phyloP scores from a whole-genome alignment of 2,329 filamentous ascomycete species.

The Colletotrichum gloeosporioides region DNA sequence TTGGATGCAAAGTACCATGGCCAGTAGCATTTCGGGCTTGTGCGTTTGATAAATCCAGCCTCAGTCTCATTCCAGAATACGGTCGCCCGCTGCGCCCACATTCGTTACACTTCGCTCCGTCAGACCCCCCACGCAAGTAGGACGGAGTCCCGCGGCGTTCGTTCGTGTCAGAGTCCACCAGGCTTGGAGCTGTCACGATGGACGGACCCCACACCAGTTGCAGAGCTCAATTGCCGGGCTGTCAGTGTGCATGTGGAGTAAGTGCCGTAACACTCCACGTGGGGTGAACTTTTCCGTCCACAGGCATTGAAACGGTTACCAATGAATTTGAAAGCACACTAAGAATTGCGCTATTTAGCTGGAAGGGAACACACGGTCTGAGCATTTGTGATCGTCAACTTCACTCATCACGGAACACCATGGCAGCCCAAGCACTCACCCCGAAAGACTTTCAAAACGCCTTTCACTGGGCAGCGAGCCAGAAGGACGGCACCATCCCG shows the following conservation, averaged over 20 bases:
- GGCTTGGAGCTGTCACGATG: neutral
- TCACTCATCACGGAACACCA: neutral
- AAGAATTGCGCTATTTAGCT: neutral
- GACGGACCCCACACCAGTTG: neutral
- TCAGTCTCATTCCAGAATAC: neutral
- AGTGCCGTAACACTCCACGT: neutral
- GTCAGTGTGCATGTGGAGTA: neutral
- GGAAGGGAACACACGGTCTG: neutral
- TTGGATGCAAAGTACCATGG: neutral
- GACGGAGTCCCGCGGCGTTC: neutral
- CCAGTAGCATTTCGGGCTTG: neutral
- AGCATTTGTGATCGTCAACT: neutral
- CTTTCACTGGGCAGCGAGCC: conserved; percentile 66
- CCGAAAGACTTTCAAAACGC: conserved; percentile 51
- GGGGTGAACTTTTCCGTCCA: neutral
- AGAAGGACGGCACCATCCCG: conserved; percentile 59
- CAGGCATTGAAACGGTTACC: neutral
- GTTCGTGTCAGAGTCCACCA: neutral
- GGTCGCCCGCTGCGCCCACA: neutral
- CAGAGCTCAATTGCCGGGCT: neutral
- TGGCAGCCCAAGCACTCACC: neutral
- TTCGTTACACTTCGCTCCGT: neutral
- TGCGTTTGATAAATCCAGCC: neutral
- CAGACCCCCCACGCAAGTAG: neutral
- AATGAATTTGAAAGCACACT: neutral